Evolutionary conservation across 1,139 yeast genomes (phyloP).

Genomic region (Lodderomyces parapsilosis): DNA sequence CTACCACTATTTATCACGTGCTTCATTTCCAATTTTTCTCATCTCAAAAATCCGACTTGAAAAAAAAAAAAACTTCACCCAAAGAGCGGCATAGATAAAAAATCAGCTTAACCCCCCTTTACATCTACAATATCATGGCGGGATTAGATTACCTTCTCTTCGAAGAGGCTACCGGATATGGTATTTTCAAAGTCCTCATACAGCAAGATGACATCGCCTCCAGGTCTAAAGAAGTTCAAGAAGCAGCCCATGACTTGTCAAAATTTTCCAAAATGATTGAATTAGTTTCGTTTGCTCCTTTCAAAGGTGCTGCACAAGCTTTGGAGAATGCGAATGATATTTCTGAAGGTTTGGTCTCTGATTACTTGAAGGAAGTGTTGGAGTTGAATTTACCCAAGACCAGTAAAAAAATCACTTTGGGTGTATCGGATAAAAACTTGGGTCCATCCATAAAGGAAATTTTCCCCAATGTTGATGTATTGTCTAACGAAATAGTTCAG

Average conservation of each 20-base stretch:
- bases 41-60: constrained; percentile 7
- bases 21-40: constrained; percentile 4
- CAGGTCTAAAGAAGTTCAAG: constrained; percentile 90
- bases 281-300: constrained; percentile 94
- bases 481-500: constrained; percentile 88
- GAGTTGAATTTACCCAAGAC: constrained; percentile 92
- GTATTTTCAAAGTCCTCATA: constrained; percentile 87
- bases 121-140: constrained; percentile 33
- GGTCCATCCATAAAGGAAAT: constrained; percentile 95
- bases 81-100: neutral
- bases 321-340: constrained; percentile 97
- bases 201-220: constrained; percentile 96
- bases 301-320: constrained; percentile 99
- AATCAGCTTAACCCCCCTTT: neutral
- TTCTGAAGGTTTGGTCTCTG: constrained; percentile 94
- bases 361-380: constrained; percentile 82
- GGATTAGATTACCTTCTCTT: constrained; percentile 89
- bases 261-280: constrained; percentile 91
- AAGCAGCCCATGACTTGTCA: constrained; percentile 82
- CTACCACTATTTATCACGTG: constrained; percentile 3
- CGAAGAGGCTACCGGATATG: constrained; percentile 99
- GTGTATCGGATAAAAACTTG: constrained; percentile 91
- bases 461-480: constrained; percentile 86
- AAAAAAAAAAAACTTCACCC: constrained; percentile 8
- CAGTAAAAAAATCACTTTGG: constrained; percentile 64